Evolutionary conservation across 768 basidiomycete species (phyloP).

Genomic region (Boletellus emodensis): DNA sequence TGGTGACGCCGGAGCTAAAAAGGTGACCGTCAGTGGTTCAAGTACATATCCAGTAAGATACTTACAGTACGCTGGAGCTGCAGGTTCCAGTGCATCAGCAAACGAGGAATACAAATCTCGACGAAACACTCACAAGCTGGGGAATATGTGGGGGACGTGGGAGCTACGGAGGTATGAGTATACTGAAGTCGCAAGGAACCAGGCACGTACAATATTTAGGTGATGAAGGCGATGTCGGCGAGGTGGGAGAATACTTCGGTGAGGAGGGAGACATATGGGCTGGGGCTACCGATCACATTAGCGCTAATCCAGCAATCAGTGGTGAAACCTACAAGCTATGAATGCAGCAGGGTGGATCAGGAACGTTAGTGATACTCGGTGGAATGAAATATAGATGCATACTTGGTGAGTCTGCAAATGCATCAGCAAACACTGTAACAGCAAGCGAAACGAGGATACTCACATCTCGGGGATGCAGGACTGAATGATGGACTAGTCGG

Average conservation of each 20-base stretch:
- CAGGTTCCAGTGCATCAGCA: constrained; percentile 4
- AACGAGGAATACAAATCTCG: background rate
- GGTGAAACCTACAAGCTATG: constrained; percentile 57
- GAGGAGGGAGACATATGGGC: constrained; percentile 85
- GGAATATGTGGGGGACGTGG: constrained; percentile 84
- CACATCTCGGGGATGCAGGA: constrained; percentile 89
- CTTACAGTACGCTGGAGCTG: constrained; percentile 80
- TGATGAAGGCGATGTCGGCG: constrained; percentile 86
- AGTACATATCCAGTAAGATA: background rate
- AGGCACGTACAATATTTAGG: constrained; percentile 80
- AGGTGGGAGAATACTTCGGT: constrained; percentile 91
- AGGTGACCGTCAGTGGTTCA: constrained; percentile 14
- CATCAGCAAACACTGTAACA: background rate
- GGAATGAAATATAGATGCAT: constrained; percentile 35
- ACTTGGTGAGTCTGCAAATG: constrained; percentile 69
- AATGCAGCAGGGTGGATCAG: background rate
- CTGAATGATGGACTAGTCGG: constrained; percentile 90
- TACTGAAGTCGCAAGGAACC: background rate
- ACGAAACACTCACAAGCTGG: constrained; percentile 66
- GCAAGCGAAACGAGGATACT: constrained; percentile 28
- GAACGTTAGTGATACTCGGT: constrained; percentile 22
- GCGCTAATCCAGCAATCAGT: background rate
- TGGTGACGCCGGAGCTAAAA: constrained; percentile 73
- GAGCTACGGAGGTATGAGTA: constrained; percentile 46
- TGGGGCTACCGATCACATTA: constrained; percentile 47